phyloP scores from a whole-genome alignment of 768 basidiomycete genomes.

The Pleurotus citrinopileatus region DNA sequence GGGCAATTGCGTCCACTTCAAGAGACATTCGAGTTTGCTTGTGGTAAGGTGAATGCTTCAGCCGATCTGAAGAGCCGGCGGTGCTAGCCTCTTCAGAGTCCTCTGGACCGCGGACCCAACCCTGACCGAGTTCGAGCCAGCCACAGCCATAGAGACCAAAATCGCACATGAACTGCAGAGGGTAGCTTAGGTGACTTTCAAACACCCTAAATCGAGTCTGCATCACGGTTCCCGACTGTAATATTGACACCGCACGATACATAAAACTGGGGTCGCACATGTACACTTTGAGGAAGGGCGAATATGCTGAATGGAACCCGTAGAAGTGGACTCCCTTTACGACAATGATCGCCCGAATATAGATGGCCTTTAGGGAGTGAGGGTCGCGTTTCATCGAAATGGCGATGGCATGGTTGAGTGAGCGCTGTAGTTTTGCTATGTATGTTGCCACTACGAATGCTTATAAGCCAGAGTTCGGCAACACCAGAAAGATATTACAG shows the following conservation, averaged over 20 bases:
- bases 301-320: conserved; percentile 83
- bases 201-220: conserved; percentile 73
- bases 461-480: conserved; percentile 7
- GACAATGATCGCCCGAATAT: conserved; percentile 72
- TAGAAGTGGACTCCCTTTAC: conserved; percentile 97
- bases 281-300: conserved; percentile 86
- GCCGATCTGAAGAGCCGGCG: background rate
- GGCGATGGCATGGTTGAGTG: conserved; percentile 85
- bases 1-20: conserved; percentile 80
- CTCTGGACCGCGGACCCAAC: conserved; percentile 52
- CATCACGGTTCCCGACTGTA: conserved; percentile 84
- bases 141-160: conserved; percentile 95
- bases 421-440: conserved; percentile 63
- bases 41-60: conserved; percentile 48
- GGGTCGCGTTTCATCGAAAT: conserved; percentile 77
- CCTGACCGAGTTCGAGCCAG: conserved; percentile 67
- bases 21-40: conserved; percentile 67
- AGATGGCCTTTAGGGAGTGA: conserved; percentile 50
- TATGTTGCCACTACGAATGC: conserved; percentile 64
- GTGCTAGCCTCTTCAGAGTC: conserved; percentile 23
- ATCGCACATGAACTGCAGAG: conserved; percentile 92
- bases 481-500: conserved; percentile 38
- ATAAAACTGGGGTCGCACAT: conserved; percentile 68
- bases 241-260: conserved; percentile 68
- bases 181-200: conserved; percentile 88